Base-by-base conservation (phyloP, 2,329 filamentous ascomycete species). In the Apiospora kogelbergensis region DNA sequence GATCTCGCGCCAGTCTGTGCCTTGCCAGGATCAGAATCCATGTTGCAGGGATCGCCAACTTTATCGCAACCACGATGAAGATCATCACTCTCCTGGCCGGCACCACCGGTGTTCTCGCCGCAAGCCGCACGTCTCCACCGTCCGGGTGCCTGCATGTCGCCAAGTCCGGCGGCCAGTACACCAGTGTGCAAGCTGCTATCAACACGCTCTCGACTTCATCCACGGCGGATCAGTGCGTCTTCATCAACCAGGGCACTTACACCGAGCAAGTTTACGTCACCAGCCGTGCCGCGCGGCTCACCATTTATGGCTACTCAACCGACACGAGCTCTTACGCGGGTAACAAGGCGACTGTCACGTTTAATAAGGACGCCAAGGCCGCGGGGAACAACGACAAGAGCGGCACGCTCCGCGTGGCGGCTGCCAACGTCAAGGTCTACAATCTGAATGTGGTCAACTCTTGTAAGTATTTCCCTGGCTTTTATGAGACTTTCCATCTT, bases 161-260 rank as follows among this genome's bases (percentile, higher is more conserved):
- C 24, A 80, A 79, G 73, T 77, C 75, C 42, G 74, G 85, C 76
- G 69, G 80, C 57, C 73, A 72, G 41, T 81, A 78, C 70, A 74
- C 75, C 67, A 78, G 74, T 17, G 80, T 91, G 53, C 86, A 89
- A 74, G 78, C 83, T 22, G 89, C 90, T 10, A 84, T 91, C 68
- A 76, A 88, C 73, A 84, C 88, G 6, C 83, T 91, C 10, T 86
- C 84, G n/a, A 85, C 83, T 0, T 80, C 81, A 1, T 82, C 83
- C 7, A 82, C 84, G 1, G 72, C 78, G 1, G 81, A 81, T 1
- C 87, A 89, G 70, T 87, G 84, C 74, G 89, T 92, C 78, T 91
- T 91, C 80, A 86, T 92, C 77, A 76, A 86, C 73, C 77, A 84
- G 30, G 88, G 89, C 10, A 89, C 86, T 44, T 90, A 91, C 82